These are phyloP conservation scores for Starmerella kuoi DNA, from an alignment of 805 yeast genomes.

Conservation along the genomic window DNA sequence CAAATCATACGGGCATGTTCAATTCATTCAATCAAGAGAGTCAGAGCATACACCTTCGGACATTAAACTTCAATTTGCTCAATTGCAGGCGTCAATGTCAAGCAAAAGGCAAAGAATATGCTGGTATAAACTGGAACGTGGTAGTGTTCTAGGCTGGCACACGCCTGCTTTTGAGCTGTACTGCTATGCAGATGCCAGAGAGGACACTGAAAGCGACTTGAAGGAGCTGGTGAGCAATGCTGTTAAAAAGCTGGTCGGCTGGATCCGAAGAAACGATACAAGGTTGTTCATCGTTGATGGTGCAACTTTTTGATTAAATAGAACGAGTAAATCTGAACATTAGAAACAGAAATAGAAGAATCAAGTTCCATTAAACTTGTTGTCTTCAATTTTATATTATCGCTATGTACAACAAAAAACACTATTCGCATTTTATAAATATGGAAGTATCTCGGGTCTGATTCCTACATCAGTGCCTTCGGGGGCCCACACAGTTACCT, in stretches of 20 bases:
- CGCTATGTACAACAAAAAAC: too few species aligned
- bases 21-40: conserved; percentile 36
- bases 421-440: neutral
- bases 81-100: conserved; percentile 31
- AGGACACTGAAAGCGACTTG: conserved; percentile 25
- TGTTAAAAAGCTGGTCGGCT: conserved; percentile 51
- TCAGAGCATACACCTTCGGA: neutral
- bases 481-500: conserved; percentile 21
- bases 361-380: too few species aligned
- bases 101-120: conserved; percentile 23
- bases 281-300: conserved; percentile 67
- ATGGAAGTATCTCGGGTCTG: conserved; percentile 22
- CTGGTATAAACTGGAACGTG: conserved; percentile 22
- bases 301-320: conserved; percentile 38
- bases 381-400: too few species aligned
- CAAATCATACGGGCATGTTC: conserved; percentile 58
- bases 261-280: conserved; percentile 65
- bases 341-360: too few species aligned
- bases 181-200: conserved; percentile 42
- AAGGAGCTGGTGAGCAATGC: conserved; percentile 48
- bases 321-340: neutral
- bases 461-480: conserved; percentile 22
- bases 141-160: conserved; percentile 37
- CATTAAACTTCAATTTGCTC: conserved; percentile 20
- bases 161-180: conserved; percentile 53